Conservation (phyloP, 352 stramenopile species). For the Globisporangium emineosum region DNA sequence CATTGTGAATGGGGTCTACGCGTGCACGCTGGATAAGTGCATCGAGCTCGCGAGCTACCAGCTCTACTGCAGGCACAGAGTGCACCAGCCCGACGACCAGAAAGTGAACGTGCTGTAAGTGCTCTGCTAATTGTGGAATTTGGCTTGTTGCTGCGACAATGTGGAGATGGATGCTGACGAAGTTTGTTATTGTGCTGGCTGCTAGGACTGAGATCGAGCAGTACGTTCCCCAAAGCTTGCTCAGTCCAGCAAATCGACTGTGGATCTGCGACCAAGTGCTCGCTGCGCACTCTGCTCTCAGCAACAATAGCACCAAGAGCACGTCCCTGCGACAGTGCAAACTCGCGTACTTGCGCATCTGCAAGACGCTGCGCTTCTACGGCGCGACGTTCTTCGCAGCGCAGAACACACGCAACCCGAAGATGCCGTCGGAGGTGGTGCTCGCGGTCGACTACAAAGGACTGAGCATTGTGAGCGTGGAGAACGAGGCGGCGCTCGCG, state of each 20-base stretch:
- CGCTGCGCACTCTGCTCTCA: constrained; percentile 29
- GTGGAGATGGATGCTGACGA: background rate
- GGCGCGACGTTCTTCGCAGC: constrained; percentile 67
- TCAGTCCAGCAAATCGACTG: constrained; percentile 43
- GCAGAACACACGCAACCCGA: constrained; percentile 41
- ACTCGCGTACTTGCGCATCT: constrained; percentile 60
- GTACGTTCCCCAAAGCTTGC: constrained; percentile 33
- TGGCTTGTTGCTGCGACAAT: background rate
- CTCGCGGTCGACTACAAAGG: constrained; percentile 66
- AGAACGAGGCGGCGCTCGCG: constrained; percentile 56
- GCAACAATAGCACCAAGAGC: background rate
- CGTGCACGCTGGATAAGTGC: constrained; percentile 51
- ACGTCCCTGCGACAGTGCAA: constrained; percentile 35
- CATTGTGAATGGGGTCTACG: constrained; percentile 46
- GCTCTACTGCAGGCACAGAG: constrained; percentile 48
- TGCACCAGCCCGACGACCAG: constrained; percentile 10
- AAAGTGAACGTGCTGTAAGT: constrained; percentile 7
- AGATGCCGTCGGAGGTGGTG: constrained; percentile 50
- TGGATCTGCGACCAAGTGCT: constrained; percentile 37
- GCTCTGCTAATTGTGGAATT: constrained; percentile 20
- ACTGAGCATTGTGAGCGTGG: constrained; percentile 51
- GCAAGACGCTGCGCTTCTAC: constrained; percentile 60
- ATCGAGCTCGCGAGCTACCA: constrained; percentile 65
- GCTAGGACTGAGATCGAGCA: constrained; percentile 23
- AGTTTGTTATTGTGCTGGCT: background rate